Base-by-base conservation (phyloP, 768 basidiomycete genomes). In the Auricularia auricula-judae region DNA sequence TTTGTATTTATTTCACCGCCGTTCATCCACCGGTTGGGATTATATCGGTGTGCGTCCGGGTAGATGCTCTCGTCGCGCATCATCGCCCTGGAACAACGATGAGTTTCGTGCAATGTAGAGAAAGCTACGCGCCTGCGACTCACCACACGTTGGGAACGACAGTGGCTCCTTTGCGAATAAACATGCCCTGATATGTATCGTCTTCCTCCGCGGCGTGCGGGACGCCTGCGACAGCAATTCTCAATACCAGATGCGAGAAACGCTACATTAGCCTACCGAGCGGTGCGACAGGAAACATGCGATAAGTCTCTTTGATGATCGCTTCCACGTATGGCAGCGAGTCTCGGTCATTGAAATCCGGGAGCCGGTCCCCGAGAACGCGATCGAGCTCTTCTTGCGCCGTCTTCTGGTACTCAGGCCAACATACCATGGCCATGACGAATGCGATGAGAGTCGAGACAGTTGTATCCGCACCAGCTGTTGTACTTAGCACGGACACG, bases 401-500 rank as follows among this genome's bases (percentile, higher is more conserved):
- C 34, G 63, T 65, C 34, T 34, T 21, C 42, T 67, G 65, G 7
- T 63, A 62, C 7, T 65, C 65, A 16, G 66, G 66, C 42, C 62
- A 63, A 2, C 63, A 35, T 0, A 66, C 36, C 66, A 67, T 67
- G 12, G 66, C 66, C 4, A 65, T 39, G 39, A 67, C 34, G 63
- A 67, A 67, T 14, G 35, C 35, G 16, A 43, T 54, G 21, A 67
- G 4, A 4, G 65, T 47, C 44, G 66, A 63, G n/a, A 53, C 29
- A 12, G 66, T 58, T 4, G 86, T 80, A 71, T 98, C 96, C 0
- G 96, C 88, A 42, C 98, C 78, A 66, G 97, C 97, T 54, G 85
- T 84, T 36, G 98, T 80, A 67, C 98, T 96, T 0, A 95, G 96
- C 10, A 88, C 78, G 53, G 98, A 91, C 71, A 99, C 95, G 39